Percentiles rank a stretch among this genome's conserved stretches.
These are phyloP conservation scores for Sugiyamaella japonica DNA, from an alignment of 1,139 yeast species.

Conservation along the genomic window DNA sequence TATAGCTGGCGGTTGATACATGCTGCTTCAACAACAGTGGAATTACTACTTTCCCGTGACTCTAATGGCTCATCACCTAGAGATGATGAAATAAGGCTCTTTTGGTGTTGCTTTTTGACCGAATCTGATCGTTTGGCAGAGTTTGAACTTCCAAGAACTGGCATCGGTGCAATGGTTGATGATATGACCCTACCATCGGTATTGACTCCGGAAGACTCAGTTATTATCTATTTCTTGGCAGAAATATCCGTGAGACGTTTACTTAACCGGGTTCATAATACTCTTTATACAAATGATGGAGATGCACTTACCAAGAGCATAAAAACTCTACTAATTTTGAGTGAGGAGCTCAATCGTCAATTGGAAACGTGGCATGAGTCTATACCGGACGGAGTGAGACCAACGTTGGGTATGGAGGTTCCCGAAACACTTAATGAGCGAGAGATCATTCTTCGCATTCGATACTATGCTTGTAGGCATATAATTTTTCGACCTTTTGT, in stretches of 20 bases:
- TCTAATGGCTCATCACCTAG: slow-evolving; percentile 6
- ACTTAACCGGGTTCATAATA: slow-evolving; percentile 26
- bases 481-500: slow-evolving; percentile 28
- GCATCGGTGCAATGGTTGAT: slow-evolving; percentile 26
- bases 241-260: slow-evolving; percentile 27
- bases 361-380: slow-evolving; percentile 27
- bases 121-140: slow-evolving; percentile 29
- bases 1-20: slow-evolving; percentile 25
- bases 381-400: slow-evolving; percentile 23
- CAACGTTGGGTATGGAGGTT: slow-evolving; percentile 15
- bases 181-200: slow-evolving; percentile 24
- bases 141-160: slow-evolving; percentile 26
- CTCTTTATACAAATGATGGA: slow-evolving; percentile 19
- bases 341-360: slow-evolving; percentile 26
- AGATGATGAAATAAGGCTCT: slow-evolving; percentile 19
- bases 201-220: slow-evolving; percentile 18
- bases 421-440: slow-evolving; percentile 19
- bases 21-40: slow-evolving; percentile 22
- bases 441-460: slow-evolving; percentile 22
- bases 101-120: slow-evolving; percentile 28
- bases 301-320: slow-evolving; percentile 14
- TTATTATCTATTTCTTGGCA: slow-evolving; percentile 26
- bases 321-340: slow-evolving; percentile 15
- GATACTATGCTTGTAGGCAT: slow-evolving; percentile 27
- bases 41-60: slow-evolving; percentile 12